Percentiles rank a stretch among this genome's conserved stretches.
Conservation (phyloP, 1,284 basidiomycete species). For the Cutaneotrichosporon sp. region DNA sequence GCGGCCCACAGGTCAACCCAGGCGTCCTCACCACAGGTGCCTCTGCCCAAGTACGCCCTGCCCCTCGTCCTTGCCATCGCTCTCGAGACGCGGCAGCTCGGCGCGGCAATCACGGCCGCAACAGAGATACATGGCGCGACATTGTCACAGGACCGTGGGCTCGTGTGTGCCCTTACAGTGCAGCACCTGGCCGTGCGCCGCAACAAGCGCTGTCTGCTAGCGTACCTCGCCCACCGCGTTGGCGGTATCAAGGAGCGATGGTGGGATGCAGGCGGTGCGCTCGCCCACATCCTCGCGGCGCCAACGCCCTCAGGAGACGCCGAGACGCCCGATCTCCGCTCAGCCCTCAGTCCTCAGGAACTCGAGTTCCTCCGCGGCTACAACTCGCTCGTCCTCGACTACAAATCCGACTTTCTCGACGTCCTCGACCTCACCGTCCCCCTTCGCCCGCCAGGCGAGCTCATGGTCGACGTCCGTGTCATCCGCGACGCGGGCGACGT, state of each 20-base stretch:
- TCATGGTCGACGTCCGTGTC: conserved; percentile 49
- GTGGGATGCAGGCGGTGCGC: conserved; percentile 87
- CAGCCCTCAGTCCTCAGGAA: conserved; percentile 79
- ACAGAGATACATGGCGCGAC: conserved; percentile 35
- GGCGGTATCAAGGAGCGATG: conserved; percentile 77
- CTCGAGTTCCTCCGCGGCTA: conserved; percentile 85
- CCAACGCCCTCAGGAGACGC: conserved; percentile 16
- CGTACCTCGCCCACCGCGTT: conserved; percentile 80
- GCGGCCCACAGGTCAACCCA: conserved; percentile 78
- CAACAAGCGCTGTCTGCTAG: conserved; percentile 89
- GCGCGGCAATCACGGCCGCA: conserved; percentile 44
- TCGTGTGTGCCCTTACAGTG: conserved; percentile 69
- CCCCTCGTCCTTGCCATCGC: conserved; percentile 75
- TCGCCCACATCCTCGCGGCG: conserved; percentile 70
- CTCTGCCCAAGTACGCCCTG: conserved; percentile 85
- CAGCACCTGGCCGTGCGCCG: conserved; percentile 80
- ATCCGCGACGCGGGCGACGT: conserved; percentile 80
- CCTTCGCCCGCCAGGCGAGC: conserved; percentile 58
- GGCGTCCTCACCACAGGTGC: conserved; percentile 58
- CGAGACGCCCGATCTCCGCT: conserved; percentile 57
- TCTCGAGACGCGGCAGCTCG: conserved; percentile 86
- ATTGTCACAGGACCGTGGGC: conserved; percentile 45
- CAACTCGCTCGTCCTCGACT: conserved; percentile 71
- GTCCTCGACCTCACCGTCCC: conserved; percentile 79
- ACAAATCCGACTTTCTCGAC: conserved; percentile 75